Base-by-base conservation (phyloP, 1,284 basidiomycete genomes). In the Microbotryum intermedium region DNA sequence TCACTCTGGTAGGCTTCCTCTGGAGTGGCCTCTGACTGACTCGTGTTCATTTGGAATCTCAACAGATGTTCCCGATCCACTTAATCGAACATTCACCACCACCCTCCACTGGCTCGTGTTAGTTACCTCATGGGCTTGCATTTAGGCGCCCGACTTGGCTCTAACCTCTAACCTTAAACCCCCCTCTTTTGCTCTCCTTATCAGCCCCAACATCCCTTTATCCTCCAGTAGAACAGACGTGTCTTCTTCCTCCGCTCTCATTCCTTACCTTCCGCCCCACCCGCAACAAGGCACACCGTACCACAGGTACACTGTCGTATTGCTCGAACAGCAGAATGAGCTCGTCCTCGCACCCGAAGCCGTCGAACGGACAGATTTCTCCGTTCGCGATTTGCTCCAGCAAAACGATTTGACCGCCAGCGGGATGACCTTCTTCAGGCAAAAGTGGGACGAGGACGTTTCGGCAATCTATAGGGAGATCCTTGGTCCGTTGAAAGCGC, bases 71-170 rank as follows among this genome's bases (percentile, higher is more conserved):
- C 93, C 92, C 10, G 79, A 88, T 69, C 81, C 83, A 63, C 79
- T 79, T 29, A 82, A 77, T 43, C 77, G 80, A 63, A 77, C 82
- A 0, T 97, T 82, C 76, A 81, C 81, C 50, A 82, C 86, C 4
- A 90, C 83, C 72, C 76, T 93, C 30, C 91, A 97, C 74, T 94
- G 89, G 84, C 77, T 94, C 68, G 83, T 88, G 85, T 89, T 76
- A 65, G 83, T 79, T 42, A n/a, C 57, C 59, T 60, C 25, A 52
- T 23, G 55, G 2, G 25, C 21, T 28, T 11, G 46, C 21, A 50
- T 43, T n/a, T 50, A 55, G 28, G 43, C 57, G n/a, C 23, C 58
- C 57, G 59, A 53, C 25, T n/a, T 3, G 11, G 2, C 46, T 47
- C 51, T 58, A 55, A 50, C 34, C 55, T 57, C 57, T 53, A 25